A percentile compares a stretch with the other conserved stretches of the same genome.
phyloP scores from a whole-genome alignment of 1,284 basidiomycete genomes.

The Ganoderma sp. region DNA sequence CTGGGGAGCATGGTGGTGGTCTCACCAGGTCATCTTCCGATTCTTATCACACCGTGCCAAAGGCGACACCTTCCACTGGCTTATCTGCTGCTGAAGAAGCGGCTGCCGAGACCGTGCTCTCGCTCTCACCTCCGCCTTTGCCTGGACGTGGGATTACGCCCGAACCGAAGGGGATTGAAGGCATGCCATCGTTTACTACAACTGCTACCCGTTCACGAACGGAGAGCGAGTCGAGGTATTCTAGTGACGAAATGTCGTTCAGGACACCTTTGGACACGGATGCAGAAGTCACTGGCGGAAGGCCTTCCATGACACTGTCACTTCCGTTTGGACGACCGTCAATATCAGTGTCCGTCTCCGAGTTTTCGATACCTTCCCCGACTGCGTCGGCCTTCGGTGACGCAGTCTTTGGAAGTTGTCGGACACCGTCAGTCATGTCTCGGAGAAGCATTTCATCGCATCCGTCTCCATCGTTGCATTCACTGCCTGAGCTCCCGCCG shows the following conservation, averaged over 20 bases:
- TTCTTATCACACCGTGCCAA: slow-evolving; percentile 33
- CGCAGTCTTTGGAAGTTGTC: slow-evolving; percentile 47
- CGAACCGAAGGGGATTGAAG: slow-evolving; percentile 19
- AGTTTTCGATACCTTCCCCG: slow-evolving; percentile 65
- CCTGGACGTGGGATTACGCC: slow-evolving; percentile 31
- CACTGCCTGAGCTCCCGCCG: slow-evolving; percentile 21
- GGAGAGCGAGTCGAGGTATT: slow-evolving; percentile 39
- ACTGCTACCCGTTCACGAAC: slow-evolving; percentile 31
- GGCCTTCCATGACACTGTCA: slow-evolving; percentile 43
- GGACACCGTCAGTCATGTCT: slow-evolving; percentile 42
- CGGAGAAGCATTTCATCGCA: slow-evolving; percentile 40
- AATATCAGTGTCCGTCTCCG: slow-evolving; percentile 62
- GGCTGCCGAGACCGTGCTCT: slow-evolving; percentile 13
- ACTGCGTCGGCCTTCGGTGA: slow-evolving; percentile 76
- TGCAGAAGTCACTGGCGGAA: slow-evolving; percentile 43
- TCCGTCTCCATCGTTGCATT: slow-evolving; percentile 22
- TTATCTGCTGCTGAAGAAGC: slow-evolving; percentile 31
- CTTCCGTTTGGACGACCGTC: slow-evolving; percentile 43
- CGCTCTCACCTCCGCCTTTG: slow-evolving; percentile 33
- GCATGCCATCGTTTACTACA: slow-evolving; percentile 34
- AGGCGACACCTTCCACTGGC: slow-evolving; percentile 35
- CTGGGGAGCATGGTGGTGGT: slow-evolving; percentile 17
- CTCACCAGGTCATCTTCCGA: slow-evolving; percentile 25
- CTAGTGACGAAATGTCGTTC: slow-evolving; percentile 42
- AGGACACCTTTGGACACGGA: slow-evolving; percentile 43